Base-by-base conservation (phyloP, 2,329 filamentous ascomycete genomes). In the Phyllosticta citribraziliensis region DNA sequence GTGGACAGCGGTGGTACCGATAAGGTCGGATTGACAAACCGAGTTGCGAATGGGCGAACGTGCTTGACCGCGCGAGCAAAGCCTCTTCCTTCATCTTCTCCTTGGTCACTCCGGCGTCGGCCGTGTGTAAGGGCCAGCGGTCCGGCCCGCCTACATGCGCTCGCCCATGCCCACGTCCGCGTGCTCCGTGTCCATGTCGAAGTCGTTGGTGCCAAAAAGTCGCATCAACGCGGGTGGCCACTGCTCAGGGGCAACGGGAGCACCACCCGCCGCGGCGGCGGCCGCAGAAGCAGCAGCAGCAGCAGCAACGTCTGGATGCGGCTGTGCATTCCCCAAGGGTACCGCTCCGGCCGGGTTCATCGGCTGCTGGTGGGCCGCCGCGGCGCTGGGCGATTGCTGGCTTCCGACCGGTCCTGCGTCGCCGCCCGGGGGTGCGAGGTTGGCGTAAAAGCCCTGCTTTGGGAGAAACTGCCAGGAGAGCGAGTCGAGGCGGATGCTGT, bases 401-500 rank as follows among this genome's bases (percentile, higher is more conserved):
- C 22, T 40, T 24, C 53, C 52, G 35, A 24, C 40, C 8, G 52
- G 53, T 11, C 35, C 52, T 30, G 27, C 40, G 2, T 47, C 40
- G 40, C 17, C 40, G 40, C 40, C 17, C 14, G 17, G 17, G 5
- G 40, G 17, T n/a, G 40, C 17, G 40, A 47, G 40, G 25, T 35
- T 35, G 53, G 52, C 55, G 25, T 60, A 56, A 47, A 47, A 47
- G 19, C 33, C 51, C 40, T 60, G 58, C 40, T 60, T 60, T n/a
- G 58, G 53, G 22, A 30, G 25, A 20, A 60, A 60, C 8, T 60
- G 58, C 58, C 58, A 60, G 5, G 58, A 60, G 3, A 54, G 58
- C 1, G 64, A 64, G 51, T 58, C 58, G 4, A 64, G 19, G 24
- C 55, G 57, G 30, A 65, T 63, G 53, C 57, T 65, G 17, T 63